Evolutionary conservation across 805 yeast genomes (phyloP).

Genomic region (Starmerella bombicola): DNA sequence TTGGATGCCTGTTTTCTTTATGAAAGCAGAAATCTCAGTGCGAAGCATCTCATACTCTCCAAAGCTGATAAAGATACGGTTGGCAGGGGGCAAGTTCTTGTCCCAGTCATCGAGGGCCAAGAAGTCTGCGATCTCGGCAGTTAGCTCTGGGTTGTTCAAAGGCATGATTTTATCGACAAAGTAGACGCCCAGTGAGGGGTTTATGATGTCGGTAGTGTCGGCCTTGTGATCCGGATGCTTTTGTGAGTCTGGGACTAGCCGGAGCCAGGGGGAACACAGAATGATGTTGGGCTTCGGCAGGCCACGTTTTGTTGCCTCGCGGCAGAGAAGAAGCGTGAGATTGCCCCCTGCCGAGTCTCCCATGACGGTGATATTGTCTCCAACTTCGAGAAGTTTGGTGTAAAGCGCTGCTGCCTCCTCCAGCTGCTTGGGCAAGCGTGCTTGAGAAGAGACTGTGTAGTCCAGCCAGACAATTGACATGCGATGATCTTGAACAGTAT

Average conservation of each 20-base stretch:
- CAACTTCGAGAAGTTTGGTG: constrained; percentile 15
- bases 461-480: constrained; percentile 23
- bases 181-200: neutral
- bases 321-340: constrained; percentile 16
- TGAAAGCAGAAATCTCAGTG: constrained; percentile 5
- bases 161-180: neutral
- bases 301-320: constrained; percentile 1
- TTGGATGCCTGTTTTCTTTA: neutral
- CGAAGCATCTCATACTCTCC: constrained; percentile 17
- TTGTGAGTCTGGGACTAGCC: neutral
- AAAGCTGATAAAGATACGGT: constrained; percentile 3
- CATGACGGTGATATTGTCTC: constrained; percentile 19
- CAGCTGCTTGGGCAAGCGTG: constrained; percentile 24
- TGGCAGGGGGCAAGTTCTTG: constrained; percentile 4
- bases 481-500: constrained; percentile 10
- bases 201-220: neutral
- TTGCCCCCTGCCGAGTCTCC: constrained; percentile 30
- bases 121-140: neutral
- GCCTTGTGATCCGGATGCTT: neutral
- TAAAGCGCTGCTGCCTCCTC: constrained; percentile 19
- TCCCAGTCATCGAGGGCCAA: constrained; percentile 2
- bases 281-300: constrained; percentile 7
- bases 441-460: constrained; percentile 22
- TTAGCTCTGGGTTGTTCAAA: neutral
- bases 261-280: constrained; percentile 4